Evolutionary conservation across 2,329 filamentous ascomycete species (phyloP), one percentile per base, ranked within the genome.

Genomic region (Cephalotrichum gorgonifer): DNA sequence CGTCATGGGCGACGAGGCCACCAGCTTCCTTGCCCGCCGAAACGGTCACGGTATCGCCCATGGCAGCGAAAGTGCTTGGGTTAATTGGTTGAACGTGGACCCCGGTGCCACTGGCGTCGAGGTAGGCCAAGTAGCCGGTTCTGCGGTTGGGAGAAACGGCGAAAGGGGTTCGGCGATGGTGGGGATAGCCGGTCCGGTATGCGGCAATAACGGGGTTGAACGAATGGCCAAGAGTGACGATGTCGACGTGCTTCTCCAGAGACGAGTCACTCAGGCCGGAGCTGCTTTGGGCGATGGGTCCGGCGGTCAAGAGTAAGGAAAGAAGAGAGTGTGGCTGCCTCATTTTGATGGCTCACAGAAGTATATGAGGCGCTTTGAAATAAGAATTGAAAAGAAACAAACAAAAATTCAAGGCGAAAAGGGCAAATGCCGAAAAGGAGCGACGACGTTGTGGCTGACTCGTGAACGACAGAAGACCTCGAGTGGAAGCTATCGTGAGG

Each of bases 131-230:
- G 58, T 78, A 81, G 12, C 75, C 78, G 4, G 70, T 72, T 51
- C 73, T 74, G 52, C 77, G 77, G 58, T 81, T 71, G 2, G 78
- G 77, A 1, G 78, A 81, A 28, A 79, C 67, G n/a, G 78, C 71
- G 53, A 82, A 82, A 6, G 78, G 78, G 12, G 78, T 81, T 47
- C 78, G 73, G 43, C 78, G 74, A 59, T 82, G 78, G 55, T 82
- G 79, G 42, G 76, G 75, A 43, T 74, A 71, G 20, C 69, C 70
- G 14, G 78, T 81, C 78, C 78, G 81, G 69, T 82, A 82, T 8
- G 76, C 71, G 17, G 69, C 69, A 59, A 78, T 75, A 54, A 81
- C 66, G 6, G 78, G 76, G 56, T 77, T 73, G 62, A 81, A 81
- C 30, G 66, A 63, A 53, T 64, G 63, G 26, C 68, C 64, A n/a